A percentile compares a stretch with the other conserved stretches of the same genome.
Conservation (phyloP, 257 asterid genomes). For the Capsicum pubescens region DNA sequence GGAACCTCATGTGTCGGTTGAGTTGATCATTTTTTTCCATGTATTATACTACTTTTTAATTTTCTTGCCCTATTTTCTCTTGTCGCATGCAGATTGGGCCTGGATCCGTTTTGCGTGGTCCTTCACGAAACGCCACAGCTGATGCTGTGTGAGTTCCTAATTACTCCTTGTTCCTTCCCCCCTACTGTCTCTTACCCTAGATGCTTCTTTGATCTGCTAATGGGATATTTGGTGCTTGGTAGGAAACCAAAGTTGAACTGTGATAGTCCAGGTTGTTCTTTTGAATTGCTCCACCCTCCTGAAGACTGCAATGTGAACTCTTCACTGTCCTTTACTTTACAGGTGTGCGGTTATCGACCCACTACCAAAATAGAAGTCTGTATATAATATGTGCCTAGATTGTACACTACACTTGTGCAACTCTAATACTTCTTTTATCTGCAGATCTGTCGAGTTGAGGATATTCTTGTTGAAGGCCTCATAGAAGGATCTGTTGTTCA, state of each 20-base stretch:
- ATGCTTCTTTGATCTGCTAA: constrained; percentile 23
- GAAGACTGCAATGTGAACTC: constrained; percentile 99
- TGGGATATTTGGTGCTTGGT: constrained; percentile 36
- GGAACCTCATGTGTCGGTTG: constrained; percentile 4
- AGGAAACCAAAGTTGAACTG: constrained; percentile 92
- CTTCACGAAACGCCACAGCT: constrained; percentile 71
- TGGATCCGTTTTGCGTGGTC: constrained; percentile 92
- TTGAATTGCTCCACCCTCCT: constrained; percentile 92
- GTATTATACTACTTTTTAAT: neutral
- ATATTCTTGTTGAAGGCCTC: constrained; percentile 89
- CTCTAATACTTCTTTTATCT: constrained; percentile 26
- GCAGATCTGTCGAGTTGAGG: constrained; percentile 99
- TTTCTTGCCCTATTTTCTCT: constrained; percentile 31
- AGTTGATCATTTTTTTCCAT: neutral
- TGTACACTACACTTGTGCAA: neutral
- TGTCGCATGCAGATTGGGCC: constrained; percentile 82
- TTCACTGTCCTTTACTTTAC: constrained; percentile 92
- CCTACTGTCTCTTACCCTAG: neutral
- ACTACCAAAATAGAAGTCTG: neutral
- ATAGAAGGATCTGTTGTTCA: constrained; percentile 98
- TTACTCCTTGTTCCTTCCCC: constrained; percentile 29
- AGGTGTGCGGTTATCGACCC: constrained; percentile 67
- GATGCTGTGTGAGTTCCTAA: constrained; percentile 75
- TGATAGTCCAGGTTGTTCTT: constrained; percentile 70
- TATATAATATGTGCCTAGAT: neutral